Percentiles rank a stretch among this genome's conserved stretches.
Evolutionary conservation across 176 grass and related monocot species (phyloP).

Genomic region (Zoysia pacifica): DNA sequence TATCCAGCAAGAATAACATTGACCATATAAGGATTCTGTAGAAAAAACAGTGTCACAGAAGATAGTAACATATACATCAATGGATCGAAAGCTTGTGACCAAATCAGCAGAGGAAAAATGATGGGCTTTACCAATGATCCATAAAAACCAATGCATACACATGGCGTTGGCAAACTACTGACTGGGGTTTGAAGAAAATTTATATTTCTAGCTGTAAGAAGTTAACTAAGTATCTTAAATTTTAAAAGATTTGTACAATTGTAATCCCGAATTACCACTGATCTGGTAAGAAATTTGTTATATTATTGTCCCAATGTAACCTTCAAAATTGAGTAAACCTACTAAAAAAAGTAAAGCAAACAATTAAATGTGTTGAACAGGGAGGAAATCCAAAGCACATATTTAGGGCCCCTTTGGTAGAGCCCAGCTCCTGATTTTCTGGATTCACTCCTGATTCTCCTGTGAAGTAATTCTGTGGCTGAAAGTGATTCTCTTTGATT

Average conservation of each 20-base stretch:
- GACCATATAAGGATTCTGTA: constrained; percentile 83
- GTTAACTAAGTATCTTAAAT: background rate
- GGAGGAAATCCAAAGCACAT: no score
- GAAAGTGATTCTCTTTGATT: no score
- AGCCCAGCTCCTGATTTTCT: no score
- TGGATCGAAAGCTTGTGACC: background rate
- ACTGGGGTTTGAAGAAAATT: background rate
- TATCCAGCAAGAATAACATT: constrained; percentile 88
- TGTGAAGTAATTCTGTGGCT: no score
- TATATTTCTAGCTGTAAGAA: background rate
- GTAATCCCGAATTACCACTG: background rate
- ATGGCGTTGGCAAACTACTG: background rate
- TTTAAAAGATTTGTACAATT: background rate
- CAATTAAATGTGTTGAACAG: background rate
- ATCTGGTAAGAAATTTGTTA: background rate
- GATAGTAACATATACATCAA: background rate
- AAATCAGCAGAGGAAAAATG: background rate
- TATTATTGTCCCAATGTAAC: background rate
- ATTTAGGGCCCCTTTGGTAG: no score
- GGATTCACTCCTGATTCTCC: no score
- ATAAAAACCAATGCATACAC: background rate
- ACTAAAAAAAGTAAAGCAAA: no score
- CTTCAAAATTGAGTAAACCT: background rate
- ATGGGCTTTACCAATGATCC: background rate
- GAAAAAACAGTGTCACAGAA: background rate